Base-by-base conservation (phyloP, 352 stramenopile genomes). In the Pythium pyrilobum region DNA sequence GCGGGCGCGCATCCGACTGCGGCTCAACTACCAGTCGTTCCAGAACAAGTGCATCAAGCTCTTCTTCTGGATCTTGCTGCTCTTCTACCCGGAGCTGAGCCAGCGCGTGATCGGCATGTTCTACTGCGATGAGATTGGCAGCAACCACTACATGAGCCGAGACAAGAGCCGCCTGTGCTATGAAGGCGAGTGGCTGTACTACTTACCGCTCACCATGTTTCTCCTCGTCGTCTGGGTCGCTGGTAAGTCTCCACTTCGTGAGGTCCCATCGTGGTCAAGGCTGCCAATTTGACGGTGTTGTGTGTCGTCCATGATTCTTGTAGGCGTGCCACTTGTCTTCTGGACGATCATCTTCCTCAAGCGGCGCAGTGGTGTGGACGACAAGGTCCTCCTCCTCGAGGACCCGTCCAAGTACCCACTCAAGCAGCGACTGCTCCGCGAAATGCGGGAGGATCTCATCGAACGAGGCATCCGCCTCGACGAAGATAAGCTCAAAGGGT, bases 11-110 rank as follows among this genome's bases (percentile, higher is more conserved):
- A 65, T 88, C 15, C 78, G 72, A n/a, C 64, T 90, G 31, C 77
- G 80, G 0, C 59, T 90, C 11, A 88, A 88, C 58, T 90, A 81
- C 52, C 70, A 73, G 38, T 71, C 73, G 23, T 90, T 86, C 59
- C 66, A 84, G 46, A 88, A 90, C 69, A 82, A 81, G 53, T 88
- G 77, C 46, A 83, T 82, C 52, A 90, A 88, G 56, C 51, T 90
- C 20, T 64, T 85, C 23, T 87, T 90, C 46, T 90, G 80, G 77
- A 65, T 90, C 16, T 46, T 87, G 34, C 46, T 90, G 18, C 27
- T 90, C 16, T 87, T 86, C 20, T 88, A 90, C 41, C 80, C 80
- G 2, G 75, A 87, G 45, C 52, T 90, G n/a, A 85, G 75, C 45
- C 73, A 85, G 52, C 78, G 76, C 5, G 73, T 81, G 41, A 56